Conservation (phyloP, 108 stramenopile species). For the Nitzschia inconspicua region DNA sequence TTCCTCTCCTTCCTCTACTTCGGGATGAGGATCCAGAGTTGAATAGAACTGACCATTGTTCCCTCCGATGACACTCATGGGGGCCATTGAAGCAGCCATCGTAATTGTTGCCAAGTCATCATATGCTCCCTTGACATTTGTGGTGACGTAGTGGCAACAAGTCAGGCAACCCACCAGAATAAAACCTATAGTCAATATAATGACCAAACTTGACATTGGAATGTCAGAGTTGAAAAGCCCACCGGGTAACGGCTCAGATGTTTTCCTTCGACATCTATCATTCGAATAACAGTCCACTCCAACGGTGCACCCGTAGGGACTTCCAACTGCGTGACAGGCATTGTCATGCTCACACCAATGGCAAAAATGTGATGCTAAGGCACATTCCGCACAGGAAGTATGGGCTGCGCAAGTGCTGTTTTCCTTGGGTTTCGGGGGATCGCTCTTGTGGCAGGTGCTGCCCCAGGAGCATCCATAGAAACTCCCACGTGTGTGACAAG, state of each 20-base stretch:
- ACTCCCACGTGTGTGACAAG: constrained; percentile 57
- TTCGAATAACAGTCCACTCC: constrained; percentile 87
- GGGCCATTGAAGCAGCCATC: not conserved
- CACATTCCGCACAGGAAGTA: constrained; percentile 58
- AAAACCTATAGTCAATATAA: constrained; percentile 33
- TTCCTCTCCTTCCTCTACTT: constrained; percentile 26
- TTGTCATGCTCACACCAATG: constrained; percentile 84
- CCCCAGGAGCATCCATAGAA: constrained; percentile 46
- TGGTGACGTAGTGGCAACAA: constrained; percentile 40
- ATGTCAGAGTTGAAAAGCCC: constrained; percentile 26
- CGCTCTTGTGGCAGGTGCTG: constrained; percentile 15
- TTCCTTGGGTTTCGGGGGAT: constrained; percentile 5
- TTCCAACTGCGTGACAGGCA: constrained; percentile 81
- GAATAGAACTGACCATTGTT: constrained; percentile 1
- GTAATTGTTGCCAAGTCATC: constrained; percentile 48
- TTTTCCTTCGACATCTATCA: constrained; percentile 69
- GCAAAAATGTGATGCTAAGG: constrained; percentile 48
- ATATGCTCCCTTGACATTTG: constrained; percentile 55
- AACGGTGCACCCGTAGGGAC: constrained; percentile 67
- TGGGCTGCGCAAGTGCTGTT: constrained; percentile 58
- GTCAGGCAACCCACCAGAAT: constrained; percentile 54
- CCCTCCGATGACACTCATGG: constrained; percentile 14
- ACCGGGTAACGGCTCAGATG: constrained; percentile 53
- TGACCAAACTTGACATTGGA: constrained; percentile 28
- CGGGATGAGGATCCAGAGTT: constrained; percentile 15